Conservation (phyloP, 2,329 filamentous ascomycete species). For the Neopestalotiopsis rosae region DNA sequence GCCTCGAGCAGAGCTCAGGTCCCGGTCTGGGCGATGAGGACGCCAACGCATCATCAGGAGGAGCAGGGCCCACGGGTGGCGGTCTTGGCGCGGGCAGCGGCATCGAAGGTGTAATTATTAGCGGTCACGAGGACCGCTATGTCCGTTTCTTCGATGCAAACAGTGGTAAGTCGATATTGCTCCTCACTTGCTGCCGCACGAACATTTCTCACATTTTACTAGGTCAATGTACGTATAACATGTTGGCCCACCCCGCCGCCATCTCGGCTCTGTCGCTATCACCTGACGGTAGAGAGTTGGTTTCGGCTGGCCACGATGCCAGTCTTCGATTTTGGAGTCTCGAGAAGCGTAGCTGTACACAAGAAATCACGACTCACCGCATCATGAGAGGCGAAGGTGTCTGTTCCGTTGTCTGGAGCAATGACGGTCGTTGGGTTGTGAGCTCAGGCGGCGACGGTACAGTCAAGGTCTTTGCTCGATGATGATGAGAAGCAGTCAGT, state of each 20-base stretch:
- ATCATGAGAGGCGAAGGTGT: constrained; percentile 96
- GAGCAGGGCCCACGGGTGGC: constrained; percentile 82
- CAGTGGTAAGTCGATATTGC: constrained; percentile 73
- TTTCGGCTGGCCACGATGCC: constrained; percentile 94
- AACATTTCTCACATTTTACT: not conserved
- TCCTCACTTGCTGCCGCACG: not conserved
- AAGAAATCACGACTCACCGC: constrained; percentile 92
- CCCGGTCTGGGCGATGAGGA: constrained; percentile 74
- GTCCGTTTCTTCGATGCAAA: constrained; percentile 99
- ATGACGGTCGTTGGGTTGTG: constrained; percentile 92
- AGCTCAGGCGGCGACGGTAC: constrained; percentile 94
- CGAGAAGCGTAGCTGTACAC: constrained; percentile 92
- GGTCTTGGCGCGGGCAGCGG: constrained; percentile 71
- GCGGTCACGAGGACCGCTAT: constrained; percentile 94
- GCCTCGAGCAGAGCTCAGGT: constrained; percentile 74
- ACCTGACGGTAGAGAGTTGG: constrained; percentile 90
- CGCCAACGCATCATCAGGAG: constrained; percentile 48
- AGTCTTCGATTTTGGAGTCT: constrained; percentile 96
- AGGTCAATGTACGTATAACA: constrained; percentile 99
- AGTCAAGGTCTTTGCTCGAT: constrained; percentile 85
- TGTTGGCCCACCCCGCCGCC: constrained; percentile 93
- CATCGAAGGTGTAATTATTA: constrained; percentile 92
- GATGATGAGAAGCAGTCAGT: constrained; percentile 18
- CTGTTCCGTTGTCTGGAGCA: constrained; percentile 93
- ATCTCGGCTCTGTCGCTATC: constrained; percentile 92